These are phyloP conservation scores for Biscogniauxia sp. DNA, from an alignment of 2,329 filamentous ascomycete species.

Conservation along the genomic window DNA sequence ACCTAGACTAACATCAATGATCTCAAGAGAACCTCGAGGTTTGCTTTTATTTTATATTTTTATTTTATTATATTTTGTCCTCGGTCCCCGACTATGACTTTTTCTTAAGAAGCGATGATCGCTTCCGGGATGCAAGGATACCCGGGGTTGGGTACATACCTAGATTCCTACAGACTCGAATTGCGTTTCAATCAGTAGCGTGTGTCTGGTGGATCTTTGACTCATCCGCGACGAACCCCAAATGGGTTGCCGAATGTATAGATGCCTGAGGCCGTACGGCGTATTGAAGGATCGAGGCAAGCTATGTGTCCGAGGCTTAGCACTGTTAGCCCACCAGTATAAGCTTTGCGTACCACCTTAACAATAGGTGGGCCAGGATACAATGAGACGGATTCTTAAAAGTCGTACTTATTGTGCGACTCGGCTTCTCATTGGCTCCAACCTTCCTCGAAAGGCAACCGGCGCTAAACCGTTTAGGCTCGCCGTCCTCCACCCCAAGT, in stretches of 20 bases:
- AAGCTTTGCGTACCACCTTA: constrained; percentile 3
- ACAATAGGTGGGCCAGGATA: constrained; percentile 6
- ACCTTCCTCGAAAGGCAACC: constrained; percentile 2
- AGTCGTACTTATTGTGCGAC: constrained; percentile 1
- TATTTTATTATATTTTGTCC: too few relatives aligned
- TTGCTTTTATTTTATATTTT: too few relatives aligned
- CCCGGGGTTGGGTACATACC: not conserved
- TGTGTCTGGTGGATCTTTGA: not conserved
- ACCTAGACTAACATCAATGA: too few relatives aligned
- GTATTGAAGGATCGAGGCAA: not conserved
- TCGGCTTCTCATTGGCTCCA: constrained; percentile 15
- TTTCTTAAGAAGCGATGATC: not conserved
- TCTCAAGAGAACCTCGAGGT: too few relatives aligned
- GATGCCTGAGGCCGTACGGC: constrained; percentile 18
- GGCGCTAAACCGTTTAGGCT: constrained; percentile 9
- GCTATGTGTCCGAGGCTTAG: constrained; percentile 8
- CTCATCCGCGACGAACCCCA: not conserved
- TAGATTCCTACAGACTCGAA: not conserved
- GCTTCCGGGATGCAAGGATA: not conserved
- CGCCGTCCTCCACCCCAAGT: constrained; percentile 17
- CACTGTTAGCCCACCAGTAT: constrained; percentile 11
- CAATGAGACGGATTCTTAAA: constrained; percentile 1
- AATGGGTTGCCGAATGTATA: constrained; percentile 8
- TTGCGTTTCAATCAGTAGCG: not conserved
- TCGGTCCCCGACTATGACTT: too few relatives aligned